Conservation (phyloP, 148 eudicot genomes). For the Limonium bicolor region DNA sequence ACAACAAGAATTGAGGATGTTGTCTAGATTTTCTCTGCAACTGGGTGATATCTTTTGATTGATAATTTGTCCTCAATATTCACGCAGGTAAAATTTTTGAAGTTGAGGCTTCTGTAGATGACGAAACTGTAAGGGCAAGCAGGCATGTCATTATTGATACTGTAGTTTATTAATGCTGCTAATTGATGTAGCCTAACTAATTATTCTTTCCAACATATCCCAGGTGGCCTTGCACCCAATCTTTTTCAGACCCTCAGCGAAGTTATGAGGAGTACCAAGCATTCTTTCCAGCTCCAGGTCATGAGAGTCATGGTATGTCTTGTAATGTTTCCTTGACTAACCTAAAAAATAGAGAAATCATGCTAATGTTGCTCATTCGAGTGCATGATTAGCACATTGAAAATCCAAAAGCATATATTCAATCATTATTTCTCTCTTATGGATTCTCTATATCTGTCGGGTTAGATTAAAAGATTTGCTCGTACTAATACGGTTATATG, state of each 20-base stretch:
- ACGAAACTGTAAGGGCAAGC: slow-evolving; percentile 5
- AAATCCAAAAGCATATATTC: background rate
- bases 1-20: no score
- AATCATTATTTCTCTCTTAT: background rate
- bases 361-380: background rate
- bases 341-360: no score
- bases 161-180: no score
- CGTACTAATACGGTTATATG: no score
- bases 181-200: no score
- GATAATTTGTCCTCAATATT: no score
- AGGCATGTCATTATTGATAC: background rate
- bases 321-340: slow-evolving; percentile 1
- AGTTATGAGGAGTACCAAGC: background rate
- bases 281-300: background rate
- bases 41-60: no score
- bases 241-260: slow-evolving; percentile 3
- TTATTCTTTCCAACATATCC: background rate
- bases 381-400: background rate
- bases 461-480: no score
- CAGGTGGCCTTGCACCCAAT: slow-evolving; percentile 5
- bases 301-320: background rate
- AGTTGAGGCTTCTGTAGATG: background rate
- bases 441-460: no score
- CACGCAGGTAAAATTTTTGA: slow-evolving; percentile 3
- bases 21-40: no score